A percentile compares a stretch with the other conserved stretches of the same genome.
These are phyloP conservation scores for Arachis hypogaea DNA, from an alignment of 306 rosid genomes.

Conservation along the genomic window DNA sequence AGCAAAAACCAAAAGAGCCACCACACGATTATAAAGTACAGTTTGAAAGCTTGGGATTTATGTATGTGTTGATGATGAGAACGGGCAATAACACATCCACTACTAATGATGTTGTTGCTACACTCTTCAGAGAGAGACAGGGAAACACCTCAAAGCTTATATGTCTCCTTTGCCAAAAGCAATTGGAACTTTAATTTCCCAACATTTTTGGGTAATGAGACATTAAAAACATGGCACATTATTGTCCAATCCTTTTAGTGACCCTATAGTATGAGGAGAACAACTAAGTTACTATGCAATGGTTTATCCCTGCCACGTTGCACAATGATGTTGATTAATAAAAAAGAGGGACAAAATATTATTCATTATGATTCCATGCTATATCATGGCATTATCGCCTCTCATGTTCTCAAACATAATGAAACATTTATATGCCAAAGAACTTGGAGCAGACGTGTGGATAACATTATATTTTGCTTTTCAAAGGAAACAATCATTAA, in stretches of 20 bases:
- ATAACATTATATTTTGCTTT: slow-evolving; percentile 25
- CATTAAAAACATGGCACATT: not conserved
- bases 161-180: slow-evolving; percentile 26
- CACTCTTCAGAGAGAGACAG: slow-evolving; percentile 1
- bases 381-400: slow-evolving; percentile 24
- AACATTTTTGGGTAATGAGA: slow-evolving; percentile 18
- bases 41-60: not conserved
- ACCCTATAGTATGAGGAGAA: not conserved
- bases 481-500: slow-evolving; percentile 5
- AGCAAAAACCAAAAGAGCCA: not conserved
- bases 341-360: not conserved
- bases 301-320: slow-evolving; percentile 3
- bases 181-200: not conserved
- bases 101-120: slow-evolving; percentile 8
- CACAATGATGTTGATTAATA: not conserved
- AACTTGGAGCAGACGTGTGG: slow-evolving; percentile 30
- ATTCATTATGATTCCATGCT: slow-evolving; percentile 20
- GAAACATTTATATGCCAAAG: slow-evolving; percentile 33
- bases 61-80: slow-evolving; percentile 15
- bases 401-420: slow-evolving; percentile 33
- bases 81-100: slow-evolving; percentile 14
- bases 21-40: slow-evolving; percentile 15
- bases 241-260: slow-evolving; percentile 25
- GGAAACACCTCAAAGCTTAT: slow-evolving; percentile 11
- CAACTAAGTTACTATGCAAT: not conserved